Conservation (phyloP, 331 rosid genomes). For the Telfairia occidentalis region DNA sequence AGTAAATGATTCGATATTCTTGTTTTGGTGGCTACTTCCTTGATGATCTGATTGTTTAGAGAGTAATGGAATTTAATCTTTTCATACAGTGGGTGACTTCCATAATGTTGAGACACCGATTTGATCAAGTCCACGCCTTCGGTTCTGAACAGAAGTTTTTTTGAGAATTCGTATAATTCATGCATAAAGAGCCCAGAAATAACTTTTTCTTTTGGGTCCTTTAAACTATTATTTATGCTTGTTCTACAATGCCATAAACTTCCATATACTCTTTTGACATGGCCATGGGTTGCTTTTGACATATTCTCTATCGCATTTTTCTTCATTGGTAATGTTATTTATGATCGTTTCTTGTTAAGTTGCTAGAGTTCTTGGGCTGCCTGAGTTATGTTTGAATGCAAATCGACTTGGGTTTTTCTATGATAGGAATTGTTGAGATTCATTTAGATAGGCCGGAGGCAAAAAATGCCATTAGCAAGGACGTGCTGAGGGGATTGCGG, state of each 20-base stretch:
- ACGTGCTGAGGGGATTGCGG: constrained; percentile 46
- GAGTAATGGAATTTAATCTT: not conserved
- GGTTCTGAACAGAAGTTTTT: not conserved
- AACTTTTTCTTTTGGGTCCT: not conserved
- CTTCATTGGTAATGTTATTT: not conserved
- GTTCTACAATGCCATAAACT: not conserved
- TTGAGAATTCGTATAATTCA: not conserved
- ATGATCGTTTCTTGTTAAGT: not conserved
- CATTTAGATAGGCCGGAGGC: constrained; percentile 57
- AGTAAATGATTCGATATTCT: not conserved
- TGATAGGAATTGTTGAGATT: constrained; percentile 60
- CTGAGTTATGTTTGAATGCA: not conserved
- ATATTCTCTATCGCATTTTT: not conserved
- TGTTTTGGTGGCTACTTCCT: not conserved
- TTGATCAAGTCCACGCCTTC: not conserved
- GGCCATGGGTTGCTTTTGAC: not conserved
- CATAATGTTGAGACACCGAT: not conserved
- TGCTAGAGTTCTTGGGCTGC: not conserved
- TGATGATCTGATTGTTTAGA: not conserved
- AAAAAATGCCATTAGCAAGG: constrained; percentile 76
- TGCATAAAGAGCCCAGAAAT: not conserved
- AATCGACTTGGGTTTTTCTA: not conserved
- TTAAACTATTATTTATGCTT: not conserved
- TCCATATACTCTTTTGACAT: not conserved
- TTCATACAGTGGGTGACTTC: not conserved